Conservation (phyloP, 306 rosid genomes). For the Quercus alba region DNA sequence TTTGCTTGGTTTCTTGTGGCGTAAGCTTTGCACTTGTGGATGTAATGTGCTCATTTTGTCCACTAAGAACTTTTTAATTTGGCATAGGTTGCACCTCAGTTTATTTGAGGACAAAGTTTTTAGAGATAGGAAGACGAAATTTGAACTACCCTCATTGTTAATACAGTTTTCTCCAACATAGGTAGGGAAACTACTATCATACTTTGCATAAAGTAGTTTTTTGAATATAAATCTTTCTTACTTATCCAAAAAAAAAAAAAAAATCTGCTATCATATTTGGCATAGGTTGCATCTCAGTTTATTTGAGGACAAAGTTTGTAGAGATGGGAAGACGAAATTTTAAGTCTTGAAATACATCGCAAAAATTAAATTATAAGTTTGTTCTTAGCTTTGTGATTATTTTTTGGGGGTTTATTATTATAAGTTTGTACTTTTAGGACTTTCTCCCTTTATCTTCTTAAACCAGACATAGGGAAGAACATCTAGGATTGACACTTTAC, state of each 20-base stretch:
- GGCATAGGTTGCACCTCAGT: background rate
- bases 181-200: background rate
- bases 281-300: too few relatives aligned
- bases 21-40: conserved; percentile 80
- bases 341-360: background rate
- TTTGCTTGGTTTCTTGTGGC: conserved; percentile 90
- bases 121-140: background rate
- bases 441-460: background rate
- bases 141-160: background rate
- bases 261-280: too few relatives aligned
- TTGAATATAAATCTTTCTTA: too few relatives aligned
- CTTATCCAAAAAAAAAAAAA: too few relatives aligned
- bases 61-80: background rate
- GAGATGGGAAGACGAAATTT: background rate
- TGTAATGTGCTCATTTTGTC: conserved; percentile 37
- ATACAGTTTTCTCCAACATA: background rate
- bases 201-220: too few relatives aligned
- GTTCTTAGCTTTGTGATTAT: background rate
- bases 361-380: background rate
- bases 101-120: background rate
- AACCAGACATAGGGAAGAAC: background rate
- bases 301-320: too few relatives aligned
- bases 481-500: background rate
- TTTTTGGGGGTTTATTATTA: background rate
- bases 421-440: background rate